Evolutionary conservation across 768 basidiomycete genomes (phyloP), one percentile per base, ranked within the genome.

Genomic region (Tylopilus cervinicoccineus): DNA sequence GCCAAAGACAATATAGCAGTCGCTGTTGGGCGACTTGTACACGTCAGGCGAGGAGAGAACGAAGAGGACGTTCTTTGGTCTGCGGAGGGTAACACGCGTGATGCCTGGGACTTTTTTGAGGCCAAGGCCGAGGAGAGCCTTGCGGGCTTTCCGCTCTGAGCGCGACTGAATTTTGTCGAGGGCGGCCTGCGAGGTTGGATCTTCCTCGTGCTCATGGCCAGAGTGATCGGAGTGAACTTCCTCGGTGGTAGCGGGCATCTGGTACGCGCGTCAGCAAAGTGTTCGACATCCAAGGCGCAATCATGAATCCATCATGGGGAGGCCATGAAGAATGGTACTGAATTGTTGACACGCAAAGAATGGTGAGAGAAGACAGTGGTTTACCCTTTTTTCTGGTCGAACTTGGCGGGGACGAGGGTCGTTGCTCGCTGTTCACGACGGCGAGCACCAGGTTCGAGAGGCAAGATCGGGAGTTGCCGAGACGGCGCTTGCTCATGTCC

Each of bases 1-100:
- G 55, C 96, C 96, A 61, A 98, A 99, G 55, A 99, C 93, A 66
- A 99, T 92, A 78, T 99, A 97, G 72, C 88, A 92, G 72, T 99
- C 96, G 65, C 91, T 93, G 73, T 92, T 93, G 36, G 88, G 84
- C 42, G 90, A 93, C 78, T 97, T 97, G 84, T 89, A 99, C 45
- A 99, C 96, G 56, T 99, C 96, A 31, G 96, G 96, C 43, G 85
- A 76, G 45, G 90, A 83, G 60, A 99, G 79, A 51, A 97, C 94
- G 66, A 97, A 89, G 53, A 98, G 82, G 54, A 95, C 93, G 66
- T 93, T 93, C 76, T 97, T 97, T 41, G 96, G 90, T 69, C 94
- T 80, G 66, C 93, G 78, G 62, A 99, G 77, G 48, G 93, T 95
- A 45, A 99, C 96, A 48, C 96, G 82, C 60, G 91, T 96, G 70